A percentile compares a stretch with the other conserved stretches of the same genome.
Conservation (phyloP, 208 protist genomes). For the Trypanosoma avium region DNA sequence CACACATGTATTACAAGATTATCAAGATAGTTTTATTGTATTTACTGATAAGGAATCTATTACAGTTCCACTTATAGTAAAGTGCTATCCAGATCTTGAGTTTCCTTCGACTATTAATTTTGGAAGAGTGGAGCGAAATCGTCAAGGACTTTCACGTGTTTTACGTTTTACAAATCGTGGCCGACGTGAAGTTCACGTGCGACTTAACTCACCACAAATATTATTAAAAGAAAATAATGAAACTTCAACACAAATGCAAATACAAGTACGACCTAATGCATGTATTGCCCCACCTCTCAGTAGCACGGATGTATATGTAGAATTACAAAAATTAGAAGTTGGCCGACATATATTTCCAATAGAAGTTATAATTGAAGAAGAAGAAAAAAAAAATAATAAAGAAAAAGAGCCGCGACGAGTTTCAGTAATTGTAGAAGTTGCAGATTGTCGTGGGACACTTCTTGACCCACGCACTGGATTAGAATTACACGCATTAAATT, state of each 20-base stretch:
- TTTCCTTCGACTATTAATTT: conserved; percentile 58
- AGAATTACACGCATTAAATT: conserved; percentile 61
- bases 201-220: background rate
- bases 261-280: conserved; percentile 31
- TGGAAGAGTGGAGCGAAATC: conserved; percentile 66
- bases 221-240: no score
- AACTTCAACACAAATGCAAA: no score
- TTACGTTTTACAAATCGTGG: conserved; percentile 75
- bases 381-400: no score
- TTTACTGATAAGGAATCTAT: conserved; percentile 61
- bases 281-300: conserved; percentile 42
- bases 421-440: conserved; percentile 59
- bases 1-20: conserved; percentile 68
- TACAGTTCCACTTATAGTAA: conserved; percentile 66
- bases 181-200: conserved; percentile 53
- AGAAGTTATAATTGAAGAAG: no score
- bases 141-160: conserved; percentile 30
- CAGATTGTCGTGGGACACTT: conserved; percentile 72
- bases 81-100: conserved; percentile 63
- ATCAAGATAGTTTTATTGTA: conserved; percentile 70
- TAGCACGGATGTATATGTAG: conserved; percentile 46
- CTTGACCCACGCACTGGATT: conserved; percentile 52
- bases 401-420: conserved; percentile 23
- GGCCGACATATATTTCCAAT: no score
- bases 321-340: conserved; percentile 46